Evolutionary conservation across 2,329 filamentous ascomycete species (phyloP), one percentile per base, ranked within the genome.

Genomic region (Cladosporium sp.): DNA sequence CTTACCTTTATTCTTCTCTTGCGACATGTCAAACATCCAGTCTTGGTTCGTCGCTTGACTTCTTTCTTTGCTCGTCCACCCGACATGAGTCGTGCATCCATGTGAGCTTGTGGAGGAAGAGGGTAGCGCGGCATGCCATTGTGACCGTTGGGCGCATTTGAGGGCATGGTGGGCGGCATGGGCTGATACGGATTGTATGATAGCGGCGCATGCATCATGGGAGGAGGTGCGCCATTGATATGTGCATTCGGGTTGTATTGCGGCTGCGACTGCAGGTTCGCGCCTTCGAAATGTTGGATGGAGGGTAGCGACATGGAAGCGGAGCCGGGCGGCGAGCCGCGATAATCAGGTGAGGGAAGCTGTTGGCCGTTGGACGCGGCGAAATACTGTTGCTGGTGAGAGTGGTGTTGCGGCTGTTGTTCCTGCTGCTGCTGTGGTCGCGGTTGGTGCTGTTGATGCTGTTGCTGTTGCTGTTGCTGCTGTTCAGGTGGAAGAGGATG

Each of bases 1-100:
- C 78, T 69, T 48, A 87, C 84, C 82, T 88, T 88, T 68, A 88
- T 88, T 71, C 84, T 75, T 60, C 84, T 75, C 59, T 76, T 76
- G 56, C 73, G 69, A 71, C 73, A 76, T 18, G 73, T 76, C 67
- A 76, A 54, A 68, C 84, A 88, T n/a, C 64, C 64, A 11, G 64
- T 64, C 57, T 67, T 67, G 30, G 85, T 88, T 64, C 85, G 76
- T 58, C 84, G 77, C 72, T 88, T 88, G 66, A 88, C 86, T 69
- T 88, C 84, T 70, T 86, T 83, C 68, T 81, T 82, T 66, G 85
- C 81, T 60, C 83, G 74, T 41, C 78, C 79, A 53, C 80, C 78
- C 18, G 78, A 79, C 66, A 84, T 75, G 16, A 55, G 53, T 58
- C 77, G 73, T 63, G 75, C 57, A 69, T 74, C 70, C 33, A 62